Conservation (phyloP, 306 rosid genomes). For the Quercus mongolica region DNA sequence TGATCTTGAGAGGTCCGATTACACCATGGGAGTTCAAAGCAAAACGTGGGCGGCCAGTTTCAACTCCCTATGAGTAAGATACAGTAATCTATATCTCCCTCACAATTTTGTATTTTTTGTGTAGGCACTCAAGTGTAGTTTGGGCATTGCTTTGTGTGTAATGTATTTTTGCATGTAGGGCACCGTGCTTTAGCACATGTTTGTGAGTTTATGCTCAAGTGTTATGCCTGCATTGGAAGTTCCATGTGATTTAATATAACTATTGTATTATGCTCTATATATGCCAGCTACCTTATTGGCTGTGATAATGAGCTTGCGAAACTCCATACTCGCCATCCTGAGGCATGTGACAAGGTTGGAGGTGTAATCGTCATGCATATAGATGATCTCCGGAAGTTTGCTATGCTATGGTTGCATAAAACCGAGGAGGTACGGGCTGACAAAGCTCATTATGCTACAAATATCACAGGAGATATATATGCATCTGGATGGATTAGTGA, state of each 20-base stretch:
- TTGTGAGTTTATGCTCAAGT: neutral
- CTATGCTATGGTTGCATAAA: constrained; percentile 92
- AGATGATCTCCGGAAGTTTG: constrained; percentile 83
- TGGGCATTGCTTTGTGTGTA: neutral
- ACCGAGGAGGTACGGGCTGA: constrained; percentile 97
- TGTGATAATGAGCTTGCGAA: constrained; percentile 92
- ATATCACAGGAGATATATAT: constrained; percentile 93
- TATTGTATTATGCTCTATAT: constrained; percentile 15
- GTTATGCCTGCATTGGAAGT: neutral
- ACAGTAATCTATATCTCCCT: neutral
- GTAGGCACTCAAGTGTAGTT: neutral
- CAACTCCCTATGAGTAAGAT: constrained; percentile 97
- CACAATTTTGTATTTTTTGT: neutral
- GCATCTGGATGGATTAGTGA: constrained; percentile 97
- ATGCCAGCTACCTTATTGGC: constrained; percentile 85
- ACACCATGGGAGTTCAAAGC: constrained; percentile 99
- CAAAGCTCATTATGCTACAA: constrained; percentile 88
- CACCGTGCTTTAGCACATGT: neutral
- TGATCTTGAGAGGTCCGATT: constrained; percentile 94
- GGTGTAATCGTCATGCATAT: constrained; percentile 98
- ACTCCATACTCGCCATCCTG: constrained; percentile 92
- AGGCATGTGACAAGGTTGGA: constrained; percentile 97
- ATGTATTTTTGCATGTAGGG: neutral
- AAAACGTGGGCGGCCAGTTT: constrained; percentile 81
- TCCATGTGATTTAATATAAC: neutral